phyloP scores from a whole-genome alignment of 1,284 basidiomycete genomes.

The Fomitopsis betulina region DNA sequence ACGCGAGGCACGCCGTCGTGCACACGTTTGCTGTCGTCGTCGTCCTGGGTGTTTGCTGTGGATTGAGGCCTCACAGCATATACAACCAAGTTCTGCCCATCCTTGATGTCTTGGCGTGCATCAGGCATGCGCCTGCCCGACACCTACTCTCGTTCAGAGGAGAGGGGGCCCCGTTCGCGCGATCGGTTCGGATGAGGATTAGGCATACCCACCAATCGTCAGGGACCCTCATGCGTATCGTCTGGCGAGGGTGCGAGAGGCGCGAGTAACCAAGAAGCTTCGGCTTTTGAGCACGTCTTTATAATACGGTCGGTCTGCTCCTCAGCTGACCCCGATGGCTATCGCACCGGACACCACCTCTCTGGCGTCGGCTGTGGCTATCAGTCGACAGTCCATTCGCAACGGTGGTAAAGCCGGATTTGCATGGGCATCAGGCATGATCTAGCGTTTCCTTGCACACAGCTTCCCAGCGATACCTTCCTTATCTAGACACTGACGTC shows the following conservation, averaged over 20 bases:
- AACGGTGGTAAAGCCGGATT: neutral
- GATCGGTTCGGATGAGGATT: too few relatives aligned
- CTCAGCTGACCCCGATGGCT: neutral
- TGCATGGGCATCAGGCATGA: neutral
- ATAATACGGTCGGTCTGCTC: neutral
- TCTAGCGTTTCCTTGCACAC: neutral
- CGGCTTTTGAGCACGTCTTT: neutral
- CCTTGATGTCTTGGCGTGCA: too few relatives aligned
- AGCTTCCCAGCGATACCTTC: neutral
- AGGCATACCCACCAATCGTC: too few relatives aligned
- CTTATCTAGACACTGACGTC: neutral
- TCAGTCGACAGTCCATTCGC: too few relatives aligned
- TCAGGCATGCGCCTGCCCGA: too few relatives aligned
- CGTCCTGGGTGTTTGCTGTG: neutral
- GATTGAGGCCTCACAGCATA: too few relatives aligned
- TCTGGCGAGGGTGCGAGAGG: neutral
- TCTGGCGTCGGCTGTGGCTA: neutral
- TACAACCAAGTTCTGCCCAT: too few relatives aligned
- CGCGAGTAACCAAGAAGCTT: neutral
- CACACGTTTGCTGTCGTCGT: neutral
- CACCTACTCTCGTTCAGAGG: too few relatives aligned
- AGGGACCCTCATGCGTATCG: too few relatives aligned
- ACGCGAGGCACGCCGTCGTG: neutral
- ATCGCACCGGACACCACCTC: neutral
- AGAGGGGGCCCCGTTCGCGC: too few relatives aligned